Base-by-base conservation (phyloP, 306 rosid genomes). In the Gastrolobium villosum region DNA sequence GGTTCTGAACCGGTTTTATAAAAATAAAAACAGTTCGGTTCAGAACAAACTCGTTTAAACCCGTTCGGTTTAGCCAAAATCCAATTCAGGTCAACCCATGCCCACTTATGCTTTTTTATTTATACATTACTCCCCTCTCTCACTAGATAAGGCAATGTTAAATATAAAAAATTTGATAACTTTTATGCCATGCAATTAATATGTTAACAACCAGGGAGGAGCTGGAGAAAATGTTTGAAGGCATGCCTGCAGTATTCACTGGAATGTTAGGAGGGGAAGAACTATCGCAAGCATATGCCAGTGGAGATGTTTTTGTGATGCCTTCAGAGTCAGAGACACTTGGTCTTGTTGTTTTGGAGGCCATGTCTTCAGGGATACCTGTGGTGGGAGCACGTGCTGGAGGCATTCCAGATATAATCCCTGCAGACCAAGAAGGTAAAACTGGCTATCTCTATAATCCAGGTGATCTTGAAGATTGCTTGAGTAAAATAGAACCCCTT, bases 241-340 rank as follows among this genome's bases (percentile, higher is more conserved):
- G 98, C 59, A 91, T 93, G 99, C 97, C 97, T 3, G 97, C 84
- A 5, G 93, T 93, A 32, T 96, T 96, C 79, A 96, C 99, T 2
- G 99, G 99, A 61, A 93, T 93, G 99, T 85, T 96, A 39, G 86
- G 92, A 48, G 99, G 99, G 8, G 98, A 96, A 80, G 99, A 90
- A 73, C 96, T 96, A 50, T 96, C 99, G 11, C 92, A 93, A 83
- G 99, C 99, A 50, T 96, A 93, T 68, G 97, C 98, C 20, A 93
- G 97, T 26, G 94, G 98, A 11, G 99, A 96, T 15, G 91, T 96
- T 30, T 96, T 96, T 36, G 89, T 91, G 50, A 96, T 96, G 99
- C 99, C 99, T 63, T 93, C 99, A 1, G 99, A 93, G 79, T 96
- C 99, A 0, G 99, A 96, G 80, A 96, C 99, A 31, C 96, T 96